Percentiles rank a stretch among this genome's conserved stretches.
phyloP scores from a whole-genome alignment of 176 grass and related monocot genomes.

The Phoenix roebelenii region DNA sequence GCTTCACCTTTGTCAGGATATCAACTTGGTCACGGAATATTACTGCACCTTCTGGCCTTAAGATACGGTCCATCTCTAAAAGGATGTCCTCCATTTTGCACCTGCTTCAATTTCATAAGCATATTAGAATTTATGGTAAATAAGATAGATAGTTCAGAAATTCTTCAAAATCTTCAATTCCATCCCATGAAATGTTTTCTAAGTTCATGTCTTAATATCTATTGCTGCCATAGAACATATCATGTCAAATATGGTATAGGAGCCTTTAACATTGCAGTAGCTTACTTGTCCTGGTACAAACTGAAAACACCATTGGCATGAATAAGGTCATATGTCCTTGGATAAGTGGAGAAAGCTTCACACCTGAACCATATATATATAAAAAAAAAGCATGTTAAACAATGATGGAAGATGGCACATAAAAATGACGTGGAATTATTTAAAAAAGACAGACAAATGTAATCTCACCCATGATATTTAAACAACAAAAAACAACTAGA shows the following conservation, averaged over 20 bases:
- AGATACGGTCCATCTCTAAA: constrained; percentile 78
- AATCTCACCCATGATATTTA: too few species aligned
- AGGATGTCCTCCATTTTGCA: constrained; percentile 96
- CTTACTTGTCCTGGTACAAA: constrained; percentile 65
- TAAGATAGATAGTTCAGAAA: too few species aligned
- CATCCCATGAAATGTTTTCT: too few species aligned
- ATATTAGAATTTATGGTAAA: background rate
- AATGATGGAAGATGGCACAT: too few species aligned
- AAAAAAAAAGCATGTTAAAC: too few species aligned
- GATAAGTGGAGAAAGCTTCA: constrained; percentile 91
- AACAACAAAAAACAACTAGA: too few species aligned
- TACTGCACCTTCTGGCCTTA: constrained; percentile 68
- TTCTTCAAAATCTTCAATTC: too few species aligned
- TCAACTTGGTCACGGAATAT: constrained; percentile 70
- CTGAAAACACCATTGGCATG: constrained; percentile 68
- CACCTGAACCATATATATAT: constrained; percentile 52
- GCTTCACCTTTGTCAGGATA: constrained; percentile 51
- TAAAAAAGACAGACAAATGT: too few species aligned
- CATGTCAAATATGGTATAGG: too few species aligned
- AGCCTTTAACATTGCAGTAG: background rate
- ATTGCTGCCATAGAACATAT: too few species aligned
- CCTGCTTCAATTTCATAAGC: constrained; percentile 22
- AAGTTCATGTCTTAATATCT: too few species aligned
- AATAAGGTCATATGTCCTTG: constrained; percentile 91
- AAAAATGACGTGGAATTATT: too few species aligned